A percentile compares a stretch with the other conserved stretches of the same genome.
phyloP scores from a whole-genome alignment of 139 green algal species.

The Chlorella sorokiniana region DNA sequence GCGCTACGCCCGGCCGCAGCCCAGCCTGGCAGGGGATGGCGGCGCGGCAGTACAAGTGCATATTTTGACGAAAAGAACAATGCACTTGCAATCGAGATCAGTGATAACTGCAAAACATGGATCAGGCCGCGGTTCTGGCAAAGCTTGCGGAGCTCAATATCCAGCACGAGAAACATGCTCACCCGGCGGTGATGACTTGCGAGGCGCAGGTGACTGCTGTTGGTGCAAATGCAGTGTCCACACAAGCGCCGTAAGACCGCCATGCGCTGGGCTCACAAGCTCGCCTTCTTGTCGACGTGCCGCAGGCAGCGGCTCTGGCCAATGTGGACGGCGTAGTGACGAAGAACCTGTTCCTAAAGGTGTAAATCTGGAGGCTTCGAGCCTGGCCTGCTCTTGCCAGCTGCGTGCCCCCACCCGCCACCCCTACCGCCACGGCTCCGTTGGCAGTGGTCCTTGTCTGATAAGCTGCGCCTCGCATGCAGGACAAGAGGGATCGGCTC shows the following conservation, averaged over 20 bases:
- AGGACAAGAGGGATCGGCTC: conserved; percentile 77
- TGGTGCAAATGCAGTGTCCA: neutral
- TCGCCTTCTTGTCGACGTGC: neutral
- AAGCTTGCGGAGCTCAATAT: conserved; percentile 30
- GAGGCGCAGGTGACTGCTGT: conserved; percentile 22
- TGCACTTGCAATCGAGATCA: too few relatives aligned
- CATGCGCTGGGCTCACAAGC: too few relatives aligned
- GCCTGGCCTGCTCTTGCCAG: neutral
- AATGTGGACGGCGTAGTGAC: conserved; percentile 34
- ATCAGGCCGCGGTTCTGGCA: neutral
- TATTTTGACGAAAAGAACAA: too few relatives aligned
- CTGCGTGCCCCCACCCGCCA: conserved; percentile 8
- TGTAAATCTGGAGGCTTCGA: neutral
- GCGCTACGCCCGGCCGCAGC: too few relatives aligned
- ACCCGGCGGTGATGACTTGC: conserved; percentile 32
- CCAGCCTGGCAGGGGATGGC: too few relatives aligned
- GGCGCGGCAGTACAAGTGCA: too few relatives aligned
- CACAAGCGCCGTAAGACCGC: too few relatives aligned
- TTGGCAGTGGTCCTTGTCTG: neutral
- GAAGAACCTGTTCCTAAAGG: conserved; percentile 65
- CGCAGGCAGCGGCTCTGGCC: conserved; percentile 23
- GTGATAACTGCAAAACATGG: too few relatives aligned
- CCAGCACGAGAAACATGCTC: conserved; percentile 6
- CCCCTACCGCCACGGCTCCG: neutral
- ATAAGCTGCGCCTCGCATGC: neutral